A percentile compares a stretch with the other conserved stretches of the same genome.
Conservation (phyloP, 2,329 filamentous ascomycete species). For the Ilyonectria mors-panacis region DNA sequence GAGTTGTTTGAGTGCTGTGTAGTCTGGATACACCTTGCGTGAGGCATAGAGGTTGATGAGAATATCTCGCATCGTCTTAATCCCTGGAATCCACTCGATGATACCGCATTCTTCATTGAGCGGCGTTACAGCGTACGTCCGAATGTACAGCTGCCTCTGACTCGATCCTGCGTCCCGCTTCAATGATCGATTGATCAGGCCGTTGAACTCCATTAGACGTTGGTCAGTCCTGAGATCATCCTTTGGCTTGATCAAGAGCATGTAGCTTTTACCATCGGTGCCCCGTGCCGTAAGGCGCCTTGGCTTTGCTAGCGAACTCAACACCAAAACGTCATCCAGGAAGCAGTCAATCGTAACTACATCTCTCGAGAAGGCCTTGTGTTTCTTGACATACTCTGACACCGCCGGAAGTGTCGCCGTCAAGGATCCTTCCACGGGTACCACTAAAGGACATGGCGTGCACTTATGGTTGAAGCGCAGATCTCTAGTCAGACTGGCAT, state of each 20-base stretch:
- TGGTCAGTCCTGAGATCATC: conserved; percentile 98
- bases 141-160: conserved; percentile 92
- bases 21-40: conserved; percentile 79
- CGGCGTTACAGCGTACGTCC: conserved; percentile 96
- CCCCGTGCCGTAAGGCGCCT: conserved; percentile 90
- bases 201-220: conserved; percentile 98
- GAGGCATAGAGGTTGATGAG: conserved; percentile 84
- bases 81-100: conserved; percentile 98
- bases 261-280: conserved; percentile 90
- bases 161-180: conserved; percentile 94
- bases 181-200: conserved; percentile 95
- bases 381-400: conserved; percentile 80
- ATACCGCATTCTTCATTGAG: conserved; percentile 98
- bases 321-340: conserved; percentile 88
- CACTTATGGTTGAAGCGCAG: conserved; percentile 88
- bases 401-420: conserved; percentile 84
- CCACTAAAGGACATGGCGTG: conserved; percentile 87
- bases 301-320: conserved; percentile 93
- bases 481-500: conserved; percentile 82
- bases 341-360: conserved; percentile 87
- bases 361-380: conserved; percentile 90
- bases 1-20: conserved; percentile 73
- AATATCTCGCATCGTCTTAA: conserved; percentile 94
- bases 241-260: conserved; percentile 96
- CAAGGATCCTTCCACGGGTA: conserved; percentile 89